These are phyloP conservation scores for Babesia bigemina DNA, from an alignment of 169 alveolate genomes.

Conservation along the genomic window DNA sequence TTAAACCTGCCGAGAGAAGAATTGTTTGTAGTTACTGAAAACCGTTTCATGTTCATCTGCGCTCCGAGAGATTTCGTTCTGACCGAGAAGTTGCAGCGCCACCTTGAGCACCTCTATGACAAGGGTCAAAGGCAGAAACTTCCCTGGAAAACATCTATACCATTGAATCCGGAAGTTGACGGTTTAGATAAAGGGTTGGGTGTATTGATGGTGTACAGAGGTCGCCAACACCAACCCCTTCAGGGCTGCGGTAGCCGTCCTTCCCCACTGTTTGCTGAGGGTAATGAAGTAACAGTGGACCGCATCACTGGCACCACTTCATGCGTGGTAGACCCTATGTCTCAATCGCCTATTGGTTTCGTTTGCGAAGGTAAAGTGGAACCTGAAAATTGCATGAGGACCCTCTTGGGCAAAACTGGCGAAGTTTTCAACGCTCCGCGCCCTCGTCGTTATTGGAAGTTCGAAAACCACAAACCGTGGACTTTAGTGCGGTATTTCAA, in stretches of 20 bases:
- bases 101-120: neutral
- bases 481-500: too few relatives aligned
- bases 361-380: constrained; percentile 12
- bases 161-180: neutral
- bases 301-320: constrained; percentile 8
- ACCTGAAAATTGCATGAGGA: constrained; percentile 3
- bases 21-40: neutral
- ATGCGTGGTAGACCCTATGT: constrained; percentile 15
- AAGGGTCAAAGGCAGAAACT: neutral
- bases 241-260: constrained; percentile 13
- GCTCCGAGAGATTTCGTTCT: constrained; percentile 3
- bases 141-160: neutral
- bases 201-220: neutral
- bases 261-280: neutral
- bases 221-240: neutral
- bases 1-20: too few relatives aligned
- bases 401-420: neutral
- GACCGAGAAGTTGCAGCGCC: neutral
- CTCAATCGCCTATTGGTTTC: neutral
- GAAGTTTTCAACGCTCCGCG: neutral
- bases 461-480: too few relatives aligned
- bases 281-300: neutral
- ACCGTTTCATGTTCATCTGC: constrained; percentile 7
- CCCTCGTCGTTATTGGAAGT: neutral
- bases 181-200: constrained; percentile 1